phyloP scores from a whole-genome alignment of 768 basidiomycete species.

The Kwoniella bestiolae region DNA sequence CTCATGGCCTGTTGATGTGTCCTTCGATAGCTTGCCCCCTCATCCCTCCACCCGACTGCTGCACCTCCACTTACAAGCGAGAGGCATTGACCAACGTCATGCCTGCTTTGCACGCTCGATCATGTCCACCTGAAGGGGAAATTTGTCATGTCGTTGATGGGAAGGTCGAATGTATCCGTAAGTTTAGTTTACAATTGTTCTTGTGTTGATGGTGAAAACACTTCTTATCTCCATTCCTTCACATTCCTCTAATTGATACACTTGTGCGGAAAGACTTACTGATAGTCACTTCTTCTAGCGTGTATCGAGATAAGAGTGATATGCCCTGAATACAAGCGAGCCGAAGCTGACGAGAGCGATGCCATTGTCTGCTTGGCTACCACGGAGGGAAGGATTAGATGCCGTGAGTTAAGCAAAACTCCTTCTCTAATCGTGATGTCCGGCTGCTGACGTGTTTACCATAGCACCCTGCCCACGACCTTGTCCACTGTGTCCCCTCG shows the following conservation, averaged over 20 bases:
- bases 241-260: too few species aligned
- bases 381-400: background rate
- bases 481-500: background rate
- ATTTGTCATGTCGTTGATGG: slow-evolving; percentile 1
- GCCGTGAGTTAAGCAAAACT: too few species aligned
- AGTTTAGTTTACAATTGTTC: background rate
- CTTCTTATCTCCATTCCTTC: background rate
- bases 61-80: background rate
- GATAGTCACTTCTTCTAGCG: background rate
- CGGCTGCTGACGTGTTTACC: background rate
- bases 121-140: background rate
- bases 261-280: too few species aligned
- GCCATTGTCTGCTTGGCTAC: slow-evolving; percentile 2
- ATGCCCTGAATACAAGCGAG: background rate
- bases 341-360: background rate
- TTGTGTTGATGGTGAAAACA: background rate
- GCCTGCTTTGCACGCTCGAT: slow-evolving; percentile 5
- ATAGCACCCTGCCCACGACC: background rate
- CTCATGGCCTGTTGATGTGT: background rate
- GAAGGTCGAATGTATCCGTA: slow-evolving; percentile 5
- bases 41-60: background rate
- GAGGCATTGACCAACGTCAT: background rate
- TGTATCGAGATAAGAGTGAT: slow-evolving; percentile 1
- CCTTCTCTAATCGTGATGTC: background rate
- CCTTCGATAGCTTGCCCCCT: background rate